Percentiles rank a stretch among this genome's conserved stretches.
phyloP scores from a whole-genome alignment of 78 protist genomes.

The Corallochytrium limacisporum region DNA sequence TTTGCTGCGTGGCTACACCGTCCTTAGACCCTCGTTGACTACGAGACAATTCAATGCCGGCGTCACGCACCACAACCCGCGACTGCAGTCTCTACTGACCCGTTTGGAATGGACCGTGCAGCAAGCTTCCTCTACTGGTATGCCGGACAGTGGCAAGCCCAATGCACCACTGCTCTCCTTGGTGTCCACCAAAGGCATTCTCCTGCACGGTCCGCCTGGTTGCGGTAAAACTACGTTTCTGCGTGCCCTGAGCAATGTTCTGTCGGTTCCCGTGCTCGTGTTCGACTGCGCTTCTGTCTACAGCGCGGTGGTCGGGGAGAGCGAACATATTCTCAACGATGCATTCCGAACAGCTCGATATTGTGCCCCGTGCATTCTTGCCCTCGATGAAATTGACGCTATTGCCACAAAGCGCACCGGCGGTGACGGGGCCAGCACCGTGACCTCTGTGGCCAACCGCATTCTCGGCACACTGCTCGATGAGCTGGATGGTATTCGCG shows the following conservation, averaged over 20 bases:
- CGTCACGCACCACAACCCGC: not conserved
- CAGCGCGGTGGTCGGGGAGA: constrained; percentile 73
- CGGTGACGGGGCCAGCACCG: constrained; percentile 39
- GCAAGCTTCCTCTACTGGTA: too few species aligned
- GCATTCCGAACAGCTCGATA: constrained; percentile 48
- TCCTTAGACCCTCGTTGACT: too few species aligned
- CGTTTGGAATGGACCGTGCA: not conserved
- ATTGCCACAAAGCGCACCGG: constrained; percentile 70
- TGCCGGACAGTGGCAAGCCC: too few species aligned
- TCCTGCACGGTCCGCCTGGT: constrained; percentile 96
- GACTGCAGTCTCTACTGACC: not conserved
- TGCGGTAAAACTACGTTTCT: constrained; percentile 84
- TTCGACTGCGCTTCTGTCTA: constrained; percentile 68
- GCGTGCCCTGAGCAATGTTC: constrained; percentile 76
- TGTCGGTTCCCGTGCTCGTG: constrained; percentile 74
- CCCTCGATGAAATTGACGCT: constrained; percentile 87
- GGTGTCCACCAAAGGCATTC: constrained; percentile 60
- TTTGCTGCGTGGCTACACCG: too few species aligned
- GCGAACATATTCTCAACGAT: constrained; percentile 46
- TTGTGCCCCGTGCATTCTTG: constrained; percentile 67
- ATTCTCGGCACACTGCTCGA: constrained; percentile 86
- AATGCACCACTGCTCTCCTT: not conserved
- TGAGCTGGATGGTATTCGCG: constrained; percentile 92
- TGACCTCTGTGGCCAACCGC: constrained; percentile 36
- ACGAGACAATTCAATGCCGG: too few species aligned